These are phyloP conservation scores for Waltiozyma sp. DNA, from an alignment of 1,139 yeast species.

Conservation along the genomic window DNA sequence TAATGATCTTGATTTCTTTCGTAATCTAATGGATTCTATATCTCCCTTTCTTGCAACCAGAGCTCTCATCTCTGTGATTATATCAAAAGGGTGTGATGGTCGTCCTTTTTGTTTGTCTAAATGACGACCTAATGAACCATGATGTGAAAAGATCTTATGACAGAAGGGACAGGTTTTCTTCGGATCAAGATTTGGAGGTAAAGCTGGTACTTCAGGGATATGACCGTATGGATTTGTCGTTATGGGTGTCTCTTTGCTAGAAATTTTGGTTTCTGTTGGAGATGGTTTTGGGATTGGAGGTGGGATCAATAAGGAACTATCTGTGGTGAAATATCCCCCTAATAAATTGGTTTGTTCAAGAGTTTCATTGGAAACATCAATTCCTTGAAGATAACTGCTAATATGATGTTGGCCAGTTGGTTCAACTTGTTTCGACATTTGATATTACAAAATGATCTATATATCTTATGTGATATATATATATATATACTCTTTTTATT, in stretches of 20 bases:
- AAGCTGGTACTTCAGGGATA: constrained; percentile 10
- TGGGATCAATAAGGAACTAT: constrained; percentile 8
- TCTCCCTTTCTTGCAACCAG: constrained; percentile 41
- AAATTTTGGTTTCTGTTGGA: neutral
- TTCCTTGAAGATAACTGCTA: constrained; percentile 11
- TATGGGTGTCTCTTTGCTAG: neutral
- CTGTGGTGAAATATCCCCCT: constrained; percentile 10
- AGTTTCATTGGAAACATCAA: constrained; percentile 13
- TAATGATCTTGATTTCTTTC: constrained; percentile 29
- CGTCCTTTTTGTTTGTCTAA: constrained; percentile 37
- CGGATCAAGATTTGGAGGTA: constrained; percentile 21
- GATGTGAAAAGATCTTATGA: constrained; percentile 36
- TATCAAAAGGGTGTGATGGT: constrained; percentile 31
- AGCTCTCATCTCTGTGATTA: constrained; percentile 30
- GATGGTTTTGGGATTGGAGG: constrained; percentile 1
- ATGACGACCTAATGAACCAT: constrained; percentile 43
- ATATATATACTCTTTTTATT: too few species aligned
- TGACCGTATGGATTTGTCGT: constrained; percentile 3
- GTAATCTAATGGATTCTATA: constrained; percentile 26
- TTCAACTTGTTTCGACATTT: neutral
- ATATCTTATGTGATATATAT: too few species aligned
- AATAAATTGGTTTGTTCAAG: constrained; percentile 7
- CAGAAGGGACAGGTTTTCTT: constrained; percentile 36
- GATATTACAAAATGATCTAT: too few species aligned
- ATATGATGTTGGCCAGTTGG: constrained; percentile 1